Base-by-base conservation (phyloP, 805 yeast species). In the Wickerhamomyces rabaulensis region DNA sequence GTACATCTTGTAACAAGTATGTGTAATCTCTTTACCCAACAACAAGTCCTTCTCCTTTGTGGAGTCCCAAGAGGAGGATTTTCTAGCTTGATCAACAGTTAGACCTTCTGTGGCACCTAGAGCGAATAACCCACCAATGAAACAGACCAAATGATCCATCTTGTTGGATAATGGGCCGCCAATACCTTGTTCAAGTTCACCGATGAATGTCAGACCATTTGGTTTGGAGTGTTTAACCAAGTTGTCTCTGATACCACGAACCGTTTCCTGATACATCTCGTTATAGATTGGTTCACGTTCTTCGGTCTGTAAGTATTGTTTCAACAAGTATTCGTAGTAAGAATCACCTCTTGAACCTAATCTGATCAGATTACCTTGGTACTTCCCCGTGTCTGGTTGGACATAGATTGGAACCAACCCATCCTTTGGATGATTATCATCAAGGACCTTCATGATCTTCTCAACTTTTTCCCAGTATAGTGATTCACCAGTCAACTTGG, bases 81-180 rank as follows among this genome's bases (percentile, higher is more conserved):
- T 67, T 48, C 77, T 71, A 4, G 92, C 95, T 13, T 73, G 75
- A 10, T 64, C 65, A 21, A 78, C 58, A 1, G 83, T 66, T 25
- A 69, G 61, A 9, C 97, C 97, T 41, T 76, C 79, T 2, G 97
- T 91, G 15, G 96, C 95, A 23, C 97, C 97, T 44, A 89, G 67
- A 1, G 96, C 94, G 50, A 91, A 75, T 51, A 87, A 73, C 0
- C 97, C 97, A 47, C 96, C 96, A 60, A 87, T 79, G 65, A 89
- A 90, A 64, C 97, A 91, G 22, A 89, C 97, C 49, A 88, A 70
- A 66, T 91, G 97, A 62, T 91, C 97, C 96, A 91, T 87, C 61
- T 88, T 89, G 16, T 80, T 69, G 15, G 84, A 77, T 15, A 84
- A 63, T 3, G 70, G 66, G 0, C 84, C 82, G 7, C 64, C 67